These are phyloP conservation scores for Aspergillus diversus DNA, from an alignment of 495 filamentous ascomycete genomes.

Conservation along the genomic window DNA sequence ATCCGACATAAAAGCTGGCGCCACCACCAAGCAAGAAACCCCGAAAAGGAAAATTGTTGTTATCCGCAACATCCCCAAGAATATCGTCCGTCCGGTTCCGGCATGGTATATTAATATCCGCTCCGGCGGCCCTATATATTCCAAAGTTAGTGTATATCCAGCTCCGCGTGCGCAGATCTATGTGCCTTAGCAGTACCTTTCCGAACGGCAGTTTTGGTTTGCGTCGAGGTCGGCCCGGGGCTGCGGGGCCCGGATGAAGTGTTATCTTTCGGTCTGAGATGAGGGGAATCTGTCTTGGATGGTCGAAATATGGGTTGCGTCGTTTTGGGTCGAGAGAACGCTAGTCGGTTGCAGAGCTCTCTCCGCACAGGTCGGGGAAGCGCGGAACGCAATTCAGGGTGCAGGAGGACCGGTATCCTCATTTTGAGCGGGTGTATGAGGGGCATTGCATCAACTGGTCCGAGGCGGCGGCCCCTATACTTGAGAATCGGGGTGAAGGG, in stretches of 20 bases:
- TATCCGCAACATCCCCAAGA: constrained; percentile 69
- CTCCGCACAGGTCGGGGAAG: constrained; percentile 32
- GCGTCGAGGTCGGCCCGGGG: constrained; percentile 20
- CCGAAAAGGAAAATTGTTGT: constrained; percentile 71
- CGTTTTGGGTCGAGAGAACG: constrained; percentile 38
- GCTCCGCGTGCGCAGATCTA: background rate
- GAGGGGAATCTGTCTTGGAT: constrained; percentile 29
- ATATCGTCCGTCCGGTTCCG: constrained; percentile 65
- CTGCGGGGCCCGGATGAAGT: constrained; percentile 16
- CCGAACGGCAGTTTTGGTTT: constrained; percentile 34
- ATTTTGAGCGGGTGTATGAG: constrained; percentile 15
- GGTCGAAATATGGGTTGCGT: constrained; percentile 29
- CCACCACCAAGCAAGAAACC: constrained; percentile 62
- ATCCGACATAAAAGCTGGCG: constrained; percentile 59
- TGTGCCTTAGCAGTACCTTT: constrained; percentile 31
- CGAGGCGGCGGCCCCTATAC: too few species aligned
- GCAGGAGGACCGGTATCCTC: constrained; percentile 37
- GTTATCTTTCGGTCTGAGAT: constrained; percentile 29
- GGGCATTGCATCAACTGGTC: background rate
- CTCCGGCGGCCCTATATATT: constrained; percentile 50
- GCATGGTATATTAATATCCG: constrained; percentile 72
- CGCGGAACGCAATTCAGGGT: constrained; percentile 38
- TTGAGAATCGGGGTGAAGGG: background rate
- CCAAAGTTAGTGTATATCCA: constrained; percentile 22
- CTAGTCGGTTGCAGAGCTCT: constrained; percentile 31